Conservation (phyloP, 306 rosid genomes). For the Argentina anserina region DNA sequence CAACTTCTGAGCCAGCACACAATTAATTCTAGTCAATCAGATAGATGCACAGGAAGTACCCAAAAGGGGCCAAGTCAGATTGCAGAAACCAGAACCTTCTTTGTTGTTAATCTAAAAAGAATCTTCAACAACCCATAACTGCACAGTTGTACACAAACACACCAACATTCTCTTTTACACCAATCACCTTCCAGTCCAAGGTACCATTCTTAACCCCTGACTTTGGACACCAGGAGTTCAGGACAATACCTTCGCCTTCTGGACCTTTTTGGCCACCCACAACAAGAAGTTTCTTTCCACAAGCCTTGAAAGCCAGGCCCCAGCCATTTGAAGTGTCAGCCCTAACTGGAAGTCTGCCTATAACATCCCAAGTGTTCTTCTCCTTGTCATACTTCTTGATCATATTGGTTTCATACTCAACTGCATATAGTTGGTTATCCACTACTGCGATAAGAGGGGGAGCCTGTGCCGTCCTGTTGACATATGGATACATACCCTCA, state of each 20-base stretch:
- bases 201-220: constrained; percentile 63
- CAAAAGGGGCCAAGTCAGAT: constrained; percentile 50
- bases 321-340: constrained; percentile 86
- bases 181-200: constrained; percentile 83
- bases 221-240: constrained; percentile 73
- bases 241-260: constrained; percentile 78
- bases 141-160: constrained; percentile 97
- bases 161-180: constrained; percentile 76
- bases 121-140: constrained; percentile 84
- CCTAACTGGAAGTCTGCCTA: constrained; percentile 91
- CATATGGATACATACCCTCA: constrained; percentile 82
- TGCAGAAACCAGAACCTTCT: constrained; percentile 45
- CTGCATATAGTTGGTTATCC: constrained; percentile 71
- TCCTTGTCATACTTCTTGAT: constrained; percentile 79
- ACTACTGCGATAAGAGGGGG: constrained; percentile 98
- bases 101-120: constrained; percentile 54
- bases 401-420: constrained; percentile 81
- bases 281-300: constrained; percentile 74
- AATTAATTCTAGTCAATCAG: constrained; percentile 48
- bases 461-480: constrained; percentile 72
- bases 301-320: constrained; percentile 98
- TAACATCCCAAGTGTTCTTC: constrained; percentile 65
- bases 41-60: constrained; percentile 43
- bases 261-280: constrained; percentile 95
- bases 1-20: constrained; percentile 47